A percentile compares a stretch with the other conserved stretches of the same genome.
These are phyloP conservation scores for Vitis hybrid DNA, from an alignment of 177 flowering plant species.

Conservation along the genomic window DNA sequence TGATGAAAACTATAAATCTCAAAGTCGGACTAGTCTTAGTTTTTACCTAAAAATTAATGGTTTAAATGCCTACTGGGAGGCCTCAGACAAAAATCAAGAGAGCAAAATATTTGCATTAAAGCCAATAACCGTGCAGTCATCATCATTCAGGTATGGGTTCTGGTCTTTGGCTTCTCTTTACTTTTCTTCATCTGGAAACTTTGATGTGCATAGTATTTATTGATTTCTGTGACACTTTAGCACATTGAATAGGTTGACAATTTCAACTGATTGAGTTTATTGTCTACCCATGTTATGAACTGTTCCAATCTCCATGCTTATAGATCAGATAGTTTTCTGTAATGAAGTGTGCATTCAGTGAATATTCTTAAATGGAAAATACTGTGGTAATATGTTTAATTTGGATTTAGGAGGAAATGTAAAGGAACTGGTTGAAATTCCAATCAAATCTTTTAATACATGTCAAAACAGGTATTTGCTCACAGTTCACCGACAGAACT, in stretches of 20 bases:
- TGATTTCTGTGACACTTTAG: background rate
- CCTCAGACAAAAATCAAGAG: conserved; percentile 27
- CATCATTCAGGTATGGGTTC: conserved; percentile 57
- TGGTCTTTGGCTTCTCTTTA: background rate
- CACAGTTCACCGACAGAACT: too few relatives aligned
- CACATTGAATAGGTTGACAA: background rate
- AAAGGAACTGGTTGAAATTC: too few relatives aligned
- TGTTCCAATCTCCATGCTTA: background rate
- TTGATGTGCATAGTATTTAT: background rate
- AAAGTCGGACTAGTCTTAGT: conserved; percentile 32
- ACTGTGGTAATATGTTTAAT: too few relatives aligned
- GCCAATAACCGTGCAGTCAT: conserved; percentile 38
- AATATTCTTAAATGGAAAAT: background rate
- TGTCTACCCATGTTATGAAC: background rate
- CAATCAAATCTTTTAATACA: too few relatives aligned
- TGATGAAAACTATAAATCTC: conserved; percentile 36
- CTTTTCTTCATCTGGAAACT: background rate
- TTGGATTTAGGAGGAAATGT: too few relatives aligned
- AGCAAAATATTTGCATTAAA: conserved; percentile 38
- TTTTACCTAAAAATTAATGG: conserved; percentile 52
- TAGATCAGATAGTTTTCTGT: background rate
- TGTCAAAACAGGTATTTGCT: too few relatives aligned
- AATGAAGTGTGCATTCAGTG: background rate
- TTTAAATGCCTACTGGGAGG: conserved; percentile 43
- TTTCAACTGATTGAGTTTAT: background rate